Base-by-base conservation (phyloP, 2,329 filamentous ascomycete species). In the Trichoderma harzianum region DNA sequence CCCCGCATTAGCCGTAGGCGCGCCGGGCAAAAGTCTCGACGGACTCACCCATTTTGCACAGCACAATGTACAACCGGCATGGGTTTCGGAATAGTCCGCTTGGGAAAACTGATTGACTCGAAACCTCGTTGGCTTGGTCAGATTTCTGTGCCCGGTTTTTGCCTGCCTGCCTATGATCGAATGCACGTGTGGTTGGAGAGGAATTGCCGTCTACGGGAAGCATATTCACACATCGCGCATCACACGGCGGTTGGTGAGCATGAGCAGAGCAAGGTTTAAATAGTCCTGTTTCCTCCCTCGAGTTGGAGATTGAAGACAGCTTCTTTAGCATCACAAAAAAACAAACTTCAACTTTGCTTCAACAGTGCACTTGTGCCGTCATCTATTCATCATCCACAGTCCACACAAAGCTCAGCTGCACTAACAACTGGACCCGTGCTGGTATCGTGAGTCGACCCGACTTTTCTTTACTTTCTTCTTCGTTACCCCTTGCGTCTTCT, bases 41-140 rank as follows among this genome's bases (percentile, higher is more conserved):
- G 39, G 39, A 7, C 8, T 60, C 14, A 12, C 16, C 16, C 12
- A 66, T 26, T 12, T 24, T 24, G 16, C 14, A 16, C 3, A 1
- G 14, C 34, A 36, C 34, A 36, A 28, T 39, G 53, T 14, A 8
- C 10, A n/a, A 21, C 7, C 39, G 43, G 65, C 53, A 68, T 60
- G 65, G 65, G 65, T 43, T 43, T 36, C 69, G 69, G 69, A 71
- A 71, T 47, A 68, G 65, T 68, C 65, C 65, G 65, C 65, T 43
- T 68, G 28, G n/a, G 18, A 18, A n/a, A 18, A 8, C 43, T 24
- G 47, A 14, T 53, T 16, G 51, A 32, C n/a, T 32, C 39, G 47
- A 51, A 18, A 6, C 34, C 14, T 24, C n/a, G 34, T 43, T 43
- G n/a, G 24, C 18, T 57, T 57, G 51, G 64, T 6, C 30, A 57